A percentile compares a stretch with the other conserved stretches of the same genome.
These are phyloP conservation scores for Blastobotrys apis DNA, from an alignment of 1,139 yeast species.

Conservation along the genomic window DNA sequence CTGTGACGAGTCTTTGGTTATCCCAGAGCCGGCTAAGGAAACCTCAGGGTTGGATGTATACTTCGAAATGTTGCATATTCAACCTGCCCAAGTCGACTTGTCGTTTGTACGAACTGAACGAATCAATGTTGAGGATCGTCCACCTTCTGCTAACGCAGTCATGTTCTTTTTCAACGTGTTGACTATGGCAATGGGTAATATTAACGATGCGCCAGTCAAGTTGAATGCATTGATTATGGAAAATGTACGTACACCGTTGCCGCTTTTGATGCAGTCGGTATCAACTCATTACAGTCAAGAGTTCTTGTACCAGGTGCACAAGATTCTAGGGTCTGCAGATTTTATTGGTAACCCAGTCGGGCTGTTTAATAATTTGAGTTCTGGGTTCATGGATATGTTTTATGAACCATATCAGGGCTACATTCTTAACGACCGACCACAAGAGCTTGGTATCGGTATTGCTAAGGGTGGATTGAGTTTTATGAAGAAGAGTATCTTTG, in stretches of 20 bases:
- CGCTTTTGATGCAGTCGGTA: slow-evolving; percentile 65
- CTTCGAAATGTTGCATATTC: slow-evolving; percentile 88
- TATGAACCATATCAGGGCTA: slow-evolving; percentile 98
- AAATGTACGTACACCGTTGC: slow-evolving; percentile 81
- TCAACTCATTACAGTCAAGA: slow-evolving; percentile 89
- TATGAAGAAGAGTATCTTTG: slow-evolving; percentile 90
- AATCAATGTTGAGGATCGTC: slow-evolving; percentile 54
- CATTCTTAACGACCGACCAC: slow-evolving; percentile 89
- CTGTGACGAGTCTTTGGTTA: slow-evolving; percentile 56
- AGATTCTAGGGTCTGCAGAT: slow-evolving; percentile 93
- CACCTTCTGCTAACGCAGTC: slow-evolving; percentile 58
- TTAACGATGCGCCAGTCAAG: slow-evolving; percentile 93
- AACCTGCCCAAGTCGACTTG: slow-evolving; percentile 82
- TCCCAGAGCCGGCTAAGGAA: slow-evolving; percentile 69
- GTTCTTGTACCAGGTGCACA: slow-evolving; percentile 86
- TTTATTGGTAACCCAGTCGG: slow-evolving; percentile 97
- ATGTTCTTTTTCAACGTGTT: slow-evolving; percentile 73
- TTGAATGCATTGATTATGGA: slow-evolving; percentile 84
- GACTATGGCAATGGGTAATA: slow-evolving; percentile 96
- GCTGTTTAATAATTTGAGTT: slow-evolving; percentile 81
- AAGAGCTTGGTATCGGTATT: slow-evolving; percentile 88
- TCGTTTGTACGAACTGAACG: slow-evolving; percentile 92
- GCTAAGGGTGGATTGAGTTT: slow-evolving; percentile 96
- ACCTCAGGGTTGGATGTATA: slow-evolving; percentile 69
- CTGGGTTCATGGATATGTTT: slow-evolving; percentile 94